Evolutionary conservation across 1,284 basidiomycete species (phyloP).

Genomic region (Chalciporus sp.): DNA sequence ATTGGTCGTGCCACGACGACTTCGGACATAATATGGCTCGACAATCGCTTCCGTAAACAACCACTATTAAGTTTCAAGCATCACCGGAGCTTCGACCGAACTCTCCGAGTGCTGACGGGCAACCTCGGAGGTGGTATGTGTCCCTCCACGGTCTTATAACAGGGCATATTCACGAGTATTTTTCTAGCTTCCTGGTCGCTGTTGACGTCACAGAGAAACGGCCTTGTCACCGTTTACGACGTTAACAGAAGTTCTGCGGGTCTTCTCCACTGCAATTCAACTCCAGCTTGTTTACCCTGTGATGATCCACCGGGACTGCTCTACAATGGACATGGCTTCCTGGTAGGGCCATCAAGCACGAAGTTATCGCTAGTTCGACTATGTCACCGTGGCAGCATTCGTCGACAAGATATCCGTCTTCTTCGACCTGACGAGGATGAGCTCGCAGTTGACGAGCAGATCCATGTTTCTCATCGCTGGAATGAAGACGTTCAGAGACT

Average conservation of each 20-base stretch:
- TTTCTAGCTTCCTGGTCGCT: conserved; percentile 47
- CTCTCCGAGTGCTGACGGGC: conserved; percentile 47
- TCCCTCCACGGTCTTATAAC: not conserved
- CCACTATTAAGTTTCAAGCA: conserved; percentile 67
- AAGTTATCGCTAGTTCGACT: conserved; percentile 48
- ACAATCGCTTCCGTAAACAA: conserved; percentile 53
- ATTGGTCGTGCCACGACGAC: conserved; percentile 60
- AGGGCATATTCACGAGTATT: conserved; percentile 5
- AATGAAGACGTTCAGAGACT: conserved; percentile 45
- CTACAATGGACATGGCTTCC: conserved; percentile 48
- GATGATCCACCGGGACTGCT: conserved; percentile 31
- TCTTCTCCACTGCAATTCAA: conserved; percentile 45
- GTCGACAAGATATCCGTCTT: conserved; percentile 43
- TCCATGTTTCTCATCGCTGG: conserved; percentile 38
- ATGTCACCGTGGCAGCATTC: conserved; percentile 50
- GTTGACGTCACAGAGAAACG: conserved; percentile 58
- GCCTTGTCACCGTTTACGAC: conserved; percentile 64
- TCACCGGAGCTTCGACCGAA: conserved; percentile 59
- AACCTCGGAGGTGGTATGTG: conserved; percentile 41
- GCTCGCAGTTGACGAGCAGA: not conserved
- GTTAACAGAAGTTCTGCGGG: conserved; percentile 44
- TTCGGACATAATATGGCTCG: conserved; percentile 65
- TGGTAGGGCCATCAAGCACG: conserved; percentile 38
- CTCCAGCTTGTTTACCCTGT: conserved; percentile 49
- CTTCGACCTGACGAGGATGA: conserved; percentile 8